These are phyloP conservation scores for Penicillium sp. DNA, from an alignment of 2,329 filamentous ascomycete genomes.

Conservation along the genomic window DNA sequence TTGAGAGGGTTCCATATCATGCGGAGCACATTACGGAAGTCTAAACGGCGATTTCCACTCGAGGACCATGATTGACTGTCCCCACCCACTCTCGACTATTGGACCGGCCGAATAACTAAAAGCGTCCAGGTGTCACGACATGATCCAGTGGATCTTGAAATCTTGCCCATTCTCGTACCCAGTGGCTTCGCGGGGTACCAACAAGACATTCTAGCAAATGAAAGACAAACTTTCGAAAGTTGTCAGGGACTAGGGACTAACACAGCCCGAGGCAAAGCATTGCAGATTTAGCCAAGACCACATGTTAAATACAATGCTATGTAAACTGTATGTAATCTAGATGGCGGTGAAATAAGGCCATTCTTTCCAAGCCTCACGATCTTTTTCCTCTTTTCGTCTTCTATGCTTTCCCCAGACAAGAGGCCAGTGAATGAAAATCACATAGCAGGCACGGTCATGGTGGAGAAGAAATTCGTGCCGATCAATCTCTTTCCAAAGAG, in stretches of 20 bases:
- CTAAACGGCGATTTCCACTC: neutral
- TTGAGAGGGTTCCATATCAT: neutral
- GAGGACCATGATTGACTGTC: neutral
- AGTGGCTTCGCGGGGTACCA: neutral
- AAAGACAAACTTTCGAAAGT: neutral
- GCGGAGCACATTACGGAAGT: neutral
- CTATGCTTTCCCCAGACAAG: slow-evolving; percentile 56
- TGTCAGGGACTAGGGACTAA: neutral
- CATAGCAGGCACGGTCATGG: slow-evolving; percentile 4
- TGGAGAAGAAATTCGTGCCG: slow-evolving; percentile 5
- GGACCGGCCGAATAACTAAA: neutral
- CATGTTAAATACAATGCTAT: neutral
- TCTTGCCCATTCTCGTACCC: neutral
- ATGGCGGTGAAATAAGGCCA: neutral
- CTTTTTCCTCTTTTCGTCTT: neutral
- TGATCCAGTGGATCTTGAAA: neutral
- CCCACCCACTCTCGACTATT: neutral
- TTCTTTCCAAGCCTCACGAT: neutral
- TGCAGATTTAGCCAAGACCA: neutral
- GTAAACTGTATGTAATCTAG: neutral
- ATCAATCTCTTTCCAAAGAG: neutral
- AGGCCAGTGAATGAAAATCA: neutral
- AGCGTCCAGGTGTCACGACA: neutral
- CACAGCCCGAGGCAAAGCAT: neutral
- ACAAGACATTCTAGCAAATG: neutral